phyloP scores from a whole-genome alignment of 345 rosid species.

The Ricinus communis region DNA sequence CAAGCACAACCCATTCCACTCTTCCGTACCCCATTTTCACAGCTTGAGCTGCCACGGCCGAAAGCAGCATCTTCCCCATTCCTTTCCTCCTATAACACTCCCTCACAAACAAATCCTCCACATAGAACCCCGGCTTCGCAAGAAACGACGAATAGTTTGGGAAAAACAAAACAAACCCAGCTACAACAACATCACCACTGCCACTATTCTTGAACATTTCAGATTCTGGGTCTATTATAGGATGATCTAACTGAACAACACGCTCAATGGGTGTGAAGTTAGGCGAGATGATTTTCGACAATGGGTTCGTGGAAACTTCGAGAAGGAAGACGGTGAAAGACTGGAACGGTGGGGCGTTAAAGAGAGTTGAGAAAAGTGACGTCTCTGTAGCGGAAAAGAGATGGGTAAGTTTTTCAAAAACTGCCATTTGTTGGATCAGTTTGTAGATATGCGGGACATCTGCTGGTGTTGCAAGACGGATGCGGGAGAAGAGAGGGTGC shows the following conservation, averaged over 20 bases:
- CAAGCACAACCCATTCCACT: constrained; percentile 90
- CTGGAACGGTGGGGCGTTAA: constrained; percentile 51
- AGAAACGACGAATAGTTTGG: constrained; percentile 73
- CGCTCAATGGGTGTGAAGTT: constrained; percentile 41
- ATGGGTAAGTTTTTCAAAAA: constrained; percentile 69
- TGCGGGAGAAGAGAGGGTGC: constrained; percentile 65
- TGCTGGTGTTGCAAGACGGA: constrained; percentile 76
- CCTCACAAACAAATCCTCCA: constrained; percentile 83
- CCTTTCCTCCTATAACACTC: constrained; percentile 80
- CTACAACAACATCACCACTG: constrained; percentile 40
- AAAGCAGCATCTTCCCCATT: constrained; percentile 65
- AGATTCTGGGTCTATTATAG: constrained; percentile 55
- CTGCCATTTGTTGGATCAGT: constrained; percentile 85
- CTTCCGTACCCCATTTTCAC: constrained; percentile 86
- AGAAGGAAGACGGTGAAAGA: constrained; percentile 84
- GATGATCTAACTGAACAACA: constrained; percentile 45
- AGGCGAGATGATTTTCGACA: constrained; percentile 18
- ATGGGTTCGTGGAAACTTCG: constrained; percentile 61
- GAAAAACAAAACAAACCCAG: constrained; percentile 84
- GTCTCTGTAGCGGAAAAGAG: constrained; percentile 78
- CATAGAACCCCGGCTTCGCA: constrained; percentile 74
- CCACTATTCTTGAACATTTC: constrained; percentile 39
- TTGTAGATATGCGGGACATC: constrained; percentile 88
- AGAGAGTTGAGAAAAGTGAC: constrained; percentile 69
- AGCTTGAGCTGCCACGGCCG: constrained; percentile 84